Conservation (phyloP, 768 basidiomycete species). For the Pholiota molesta region DNA sequence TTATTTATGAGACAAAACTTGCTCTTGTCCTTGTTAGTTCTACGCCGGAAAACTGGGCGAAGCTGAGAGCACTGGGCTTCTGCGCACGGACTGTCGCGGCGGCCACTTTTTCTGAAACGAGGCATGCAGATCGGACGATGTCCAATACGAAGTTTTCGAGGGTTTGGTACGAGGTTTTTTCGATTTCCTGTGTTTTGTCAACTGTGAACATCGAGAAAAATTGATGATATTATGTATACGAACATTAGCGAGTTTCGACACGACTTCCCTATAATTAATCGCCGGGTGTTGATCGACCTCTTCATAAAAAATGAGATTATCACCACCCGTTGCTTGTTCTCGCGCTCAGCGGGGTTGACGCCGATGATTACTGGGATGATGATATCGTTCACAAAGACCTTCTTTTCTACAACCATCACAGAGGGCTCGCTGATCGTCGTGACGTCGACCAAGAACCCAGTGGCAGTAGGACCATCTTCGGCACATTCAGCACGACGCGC, state of each 20-base stretch:
- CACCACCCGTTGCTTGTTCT: conserved; percentile 64
- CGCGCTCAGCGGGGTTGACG: conserved; percentile 69
- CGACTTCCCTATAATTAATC: conserved; percentile 40
- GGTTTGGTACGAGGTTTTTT: conserved; percentile 55
- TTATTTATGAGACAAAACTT: conserved; percentile 21
- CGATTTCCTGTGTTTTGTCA: conserved; percentile 38
- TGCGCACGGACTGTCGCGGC: conserved; percentile 56
- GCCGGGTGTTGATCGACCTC: conserved; percentile 21
- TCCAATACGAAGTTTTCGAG: conserved; percentile 60
- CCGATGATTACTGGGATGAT: conserved; percentile 63
- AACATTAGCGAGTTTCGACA: conserved; percentile 39
- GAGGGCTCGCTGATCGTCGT: conserved; percentile 16
- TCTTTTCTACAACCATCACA: conserved; percentile 16
- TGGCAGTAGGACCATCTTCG: conserved; percentile 55
- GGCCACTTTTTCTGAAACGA: conserved; percentile 33
- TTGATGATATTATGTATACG: conserved; percentile 2
- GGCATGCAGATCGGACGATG: conserved; percentile 43
- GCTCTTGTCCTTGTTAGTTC: conserved; percentile 50
- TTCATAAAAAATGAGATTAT: conserved; percentile 53
- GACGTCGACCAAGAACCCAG: conserved; percentile 43
- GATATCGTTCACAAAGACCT: conserved; percentile 49
- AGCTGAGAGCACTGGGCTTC: conserved; percentile 75
- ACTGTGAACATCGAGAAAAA: neutral
- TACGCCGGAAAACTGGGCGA: conserved; percentile 65
- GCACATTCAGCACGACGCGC: conserved; percentile 43